Evolutionary conservation across 192 early-diverging fungal species (phyloP).

Genomic region (Gamsiella multidivaricata): DNA sequence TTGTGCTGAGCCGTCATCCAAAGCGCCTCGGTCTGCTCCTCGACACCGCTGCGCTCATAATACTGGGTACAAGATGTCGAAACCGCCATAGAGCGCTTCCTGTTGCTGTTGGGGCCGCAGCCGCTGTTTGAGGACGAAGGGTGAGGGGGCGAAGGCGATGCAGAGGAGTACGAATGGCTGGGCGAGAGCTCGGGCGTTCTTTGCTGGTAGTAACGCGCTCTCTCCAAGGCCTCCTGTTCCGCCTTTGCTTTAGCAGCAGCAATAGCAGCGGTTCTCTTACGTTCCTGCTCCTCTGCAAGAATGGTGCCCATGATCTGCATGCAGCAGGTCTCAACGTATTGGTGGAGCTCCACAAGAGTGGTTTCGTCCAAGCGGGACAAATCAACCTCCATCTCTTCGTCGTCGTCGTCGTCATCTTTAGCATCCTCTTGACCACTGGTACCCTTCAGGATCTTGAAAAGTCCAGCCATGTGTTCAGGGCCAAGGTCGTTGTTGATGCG

Average conservation of each 20-base stretch:
- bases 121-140: constrained; percentile 24
- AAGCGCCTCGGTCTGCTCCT: constrained; percentile 26
- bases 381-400: constrained; percentile 50
- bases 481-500: constrained; percentile 52
- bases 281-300: constrained; percentile 30
- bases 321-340: constrained; percentile 48
- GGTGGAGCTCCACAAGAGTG: constrained; percentile 41
- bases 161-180: constrained; percentile 23
- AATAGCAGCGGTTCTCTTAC: constrained; percentile 14
- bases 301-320: constrained; percentile 45
- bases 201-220: neutral
- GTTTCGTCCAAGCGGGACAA: constrained; percentile 39
- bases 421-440: constrained; percentile 5
- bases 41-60: constrained; percentile 22
- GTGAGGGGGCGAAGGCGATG: constrained; percentile 43
- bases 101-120: constrained; percentile 13
- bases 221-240: constrained; percentile 19
- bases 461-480: constrained; percentile 45
- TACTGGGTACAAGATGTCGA: constrained; percentile 18
- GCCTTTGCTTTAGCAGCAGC: constrained; percentile 17
- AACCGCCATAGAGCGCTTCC: constrained; percentile 20
- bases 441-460: constrained; percentile 46
- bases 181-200: constrained; percentile 42
- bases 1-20: constrained; percentile 29
- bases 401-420: constrained; percentile 29